These are phyloP conservation scores for Hymenochaete sp. DNA, from an alignment of 1,284 basidiomycete species.

Conservation along the genomic window DNA sequence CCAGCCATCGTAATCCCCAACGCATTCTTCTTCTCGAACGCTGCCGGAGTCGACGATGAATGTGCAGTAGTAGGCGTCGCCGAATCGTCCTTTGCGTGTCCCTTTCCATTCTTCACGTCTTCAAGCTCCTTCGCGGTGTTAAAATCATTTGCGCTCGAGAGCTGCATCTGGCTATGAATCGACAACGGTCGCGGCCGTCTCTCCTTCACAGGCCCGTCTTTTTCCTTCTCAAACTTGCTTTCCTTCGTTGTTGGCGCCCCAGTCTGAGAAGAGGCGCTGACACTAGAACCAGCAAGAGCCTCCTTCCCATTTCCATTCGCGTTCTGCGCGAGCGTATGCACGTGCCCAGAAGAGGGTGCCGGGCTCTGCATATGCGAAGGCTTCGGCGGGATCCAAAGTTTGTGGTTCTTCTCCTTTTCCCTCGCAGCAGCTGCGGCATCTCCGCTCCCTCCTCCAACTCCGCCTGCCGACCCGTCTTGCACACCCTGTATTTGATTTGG, in stretches of 20 bases:
- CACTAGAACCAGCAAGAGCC: too few species aligned
- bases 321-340: neutral
- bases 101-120: too few species aligned
- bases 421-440: neutral
- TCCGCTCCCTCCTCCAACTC: neutral
- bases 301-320: too few species aligned
- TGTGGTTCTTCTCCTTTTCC: conserved; percentile 7
- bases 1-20: neutral
- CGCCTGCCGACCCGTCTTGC: neutral
- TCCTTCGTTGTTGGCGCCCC: too few species aligned
- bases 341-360: neutral
- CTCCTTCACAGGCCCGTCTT: conserved; percentile 6
- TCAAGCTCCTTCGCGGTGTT: too few species aligned
- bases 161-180: conserved; percentile 9
- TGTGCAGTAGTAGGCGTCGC: neutral
- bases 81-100: neutral
- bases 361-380: conserved; percentile 17
- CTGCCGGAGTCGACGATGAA: neutral
- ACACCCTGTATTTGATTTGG: neutral
- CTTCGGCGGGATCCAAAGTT: conserved; percentile 18
- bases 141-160: too few species aligned
- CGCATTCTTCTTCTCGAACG: neutral
- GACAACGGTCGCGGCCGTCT: conserved; percentile 7
- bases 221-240: conserved; percentile 8
- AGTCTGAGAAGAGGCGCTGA: too few species aligned